These are phyloP conservation scores for Volvariella surrecta DNA, from an alignment of 1,284 basidiomycete species.

Conservation along the genomic window DNA sequence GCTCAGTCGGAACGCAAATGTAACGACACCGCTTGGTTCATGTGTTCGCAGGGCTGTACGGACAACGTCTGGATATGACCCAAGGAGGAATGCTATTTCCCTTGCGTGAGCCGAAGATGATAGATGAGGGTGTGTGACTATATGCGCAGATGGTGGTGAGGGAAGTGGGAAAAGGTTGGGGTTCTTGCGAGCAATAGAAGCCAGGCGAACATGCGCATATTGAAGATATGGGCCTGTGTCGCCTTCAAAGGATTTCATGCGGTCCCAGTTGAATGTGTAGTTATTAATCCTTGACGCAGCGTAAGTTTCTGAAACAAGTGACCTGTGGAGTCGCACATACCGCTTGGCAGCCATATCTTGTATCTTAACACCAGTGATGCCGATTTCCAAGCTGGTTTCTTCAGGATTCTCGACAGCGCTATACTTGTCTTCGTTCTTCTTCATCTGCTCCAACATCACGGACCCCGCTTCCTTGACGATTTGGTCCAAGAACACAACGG, in stretches of 20 bases:
- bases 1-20: constrained; percentile 67
- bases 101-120: constrained; percentile 68
- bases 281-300: constrained; percentile 74
- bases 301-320: constrained; percentile 1
- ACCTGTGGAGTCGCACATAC: constrained; percentile 32
- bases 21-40: constrained; percentile 88
- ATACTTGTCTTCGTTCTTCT: constrained; percentile 92
- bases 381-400: constrained; percentile 76
- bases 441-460: constrained; percentile 98
- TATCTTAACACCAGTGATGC: constrained; percentile 96
- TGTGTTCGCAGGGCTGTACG: constrained; percentile 77
- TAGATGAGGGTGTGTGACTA: constrained; percentile 63
- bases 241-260: constrained; percentile 95
- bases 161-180: constrained; percentile 81
- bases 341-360: constrained; percentile 96
- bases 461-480: constrained; percentile 88
- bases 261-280: constrained; percentile 92
- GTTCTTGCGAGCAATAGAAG: constrained; percentile 91
- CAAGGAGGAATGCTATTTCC: constrained; percentile 83
- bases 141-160: constrained; percentile 50
- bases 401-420: constrained; percentile 85
- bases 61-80: constrained; percentile 88
- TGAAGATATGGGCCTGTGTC: constrained; percentile 96
- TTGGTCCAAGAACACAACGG: constrained; percentile 92
- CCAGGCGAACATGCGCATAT: constrained; percentile 94